Percentiles rank a stretch among this genome's conserved stretches.
Conservation (phyloP, 179 eudicot genomes). For the Silene noctiflora region DNA sequence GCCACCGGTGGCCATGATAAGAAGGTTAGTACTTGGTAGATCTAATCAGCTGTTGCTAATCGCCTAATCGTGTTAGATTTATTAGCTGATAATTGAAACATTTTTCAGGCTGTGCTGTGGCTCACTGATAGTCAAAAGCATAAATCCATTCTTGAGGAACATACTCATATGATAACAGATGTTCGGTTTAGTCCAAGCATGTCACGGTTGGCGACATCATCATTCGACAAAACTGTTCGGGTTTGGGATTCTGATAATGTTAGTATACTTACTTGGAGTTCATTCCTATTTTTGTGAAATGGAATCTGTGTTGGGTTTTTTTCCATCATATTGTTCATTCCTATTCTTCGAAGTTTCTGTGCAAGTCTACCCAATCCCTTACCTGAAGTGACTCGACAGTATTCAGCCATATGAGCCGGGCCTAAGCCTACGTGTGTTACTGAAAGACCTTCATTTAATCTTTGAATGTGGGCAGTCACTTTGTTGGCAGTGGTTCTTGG, state of each 20-base stretch:
- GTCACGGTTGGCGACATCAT: conserved; percentile 90
- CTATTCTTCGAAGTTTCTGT: too few relatives aligned
- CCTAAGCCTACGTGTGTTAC: neutral
- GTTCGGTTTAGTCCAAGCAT: conserved; percentile 93
- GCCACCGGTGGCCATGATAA: conserved; percentile 99
- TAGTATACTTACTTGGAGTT: conserved; percentile 30
- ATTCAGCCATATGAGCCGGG: neutral
- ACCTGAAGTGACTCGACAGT: neutral
- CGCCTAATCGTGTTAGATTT: neutral
- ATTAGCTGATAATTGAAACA: conserved; percentile 11
- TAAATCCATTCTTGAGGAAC: conserved; percentile 84
- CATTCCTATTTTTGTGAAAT: neutral
- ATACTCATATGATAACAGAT: conserved; percentile 76
- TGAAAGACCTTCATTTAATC: neutral
- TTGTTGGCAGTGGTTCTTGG: neutral
- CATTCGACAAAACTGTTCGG: conserved; percentile 90
- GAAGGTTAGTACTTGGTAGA: conserved; percentile 45
- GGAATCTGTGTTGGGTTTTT: neutral
- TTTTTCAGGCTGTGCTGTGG: conserved; percentile 85
- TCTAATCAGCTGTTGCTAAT: neutral
- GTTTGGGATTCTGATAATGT: conserved; percentile 99
- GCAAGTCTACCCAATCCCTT: neutral
- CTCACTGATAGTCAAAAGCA: conserved; percentile 67
- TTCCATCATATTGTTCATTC: neutral
- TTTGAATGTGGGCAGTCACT: neutral